Evolutionary conservation across 2,329 filamentous ascomycete species (phyloP).

Genomic region (Colletotrichum euphorbiae): DNA sequence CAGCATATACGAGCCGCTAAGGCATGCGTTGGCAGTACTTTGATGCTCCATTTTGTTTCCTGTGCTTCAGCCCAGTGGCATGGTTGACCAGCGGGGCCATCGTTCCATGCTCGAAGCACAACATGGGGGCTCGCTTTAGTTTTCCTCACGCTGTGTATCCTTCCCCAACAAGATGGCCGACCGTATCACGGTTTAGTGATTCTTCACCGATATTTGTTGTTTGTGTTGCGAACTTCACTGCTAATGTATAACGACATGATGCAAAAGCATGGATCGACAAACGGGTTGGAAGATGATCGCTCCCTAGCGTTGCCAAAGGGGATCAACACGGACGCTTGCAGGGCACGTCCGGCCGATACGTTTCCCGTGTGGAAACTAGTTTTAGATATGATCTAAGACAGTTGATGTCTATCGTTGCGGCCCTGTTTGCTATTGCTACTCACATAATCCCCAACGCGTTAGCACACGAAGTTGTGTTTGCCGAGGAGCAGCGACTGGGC

Average conservation of each 20-base stretch:
- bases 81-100: background rate
- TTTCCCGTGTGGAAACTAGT: slow-evolving; percentile 3
- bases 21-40: background rate
- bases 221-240: background rate
- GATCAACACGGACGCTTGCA: slow-evolving; percentile 24
- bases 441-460: background rate
- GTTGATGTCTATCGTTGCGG: background rate
- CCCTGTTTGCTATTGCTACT: background rate
- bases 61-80: too few species aligned
- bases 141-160: background rate
- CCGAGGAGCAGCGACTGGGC: background rate
- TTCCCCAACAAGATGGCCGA: background rate
- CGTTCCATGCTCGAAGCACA: background rate
- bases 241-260: background rate
- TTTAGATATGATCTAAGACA: slow-evolving; percentile 34
- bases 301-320: slow-evolving; percentile 13
- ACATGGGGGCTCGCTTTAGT: background rate
- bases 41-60: background rate
- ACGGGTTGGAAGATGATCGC: background rate
- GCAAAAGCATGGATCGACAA: background rate
- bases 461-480: background rate
- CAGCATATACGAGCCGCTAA: slow-evolving; percentile 14
- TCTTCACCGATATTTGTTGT: background rate
- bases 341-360: slow-evolving; percentile 7
- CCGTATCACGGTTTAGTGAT: background rate